A percentile compares a stretch with the other conserved stretches of the same genome.
Evolutionary conservation across 176 grass and related monocot genomes (phyloP).

Genomic region (Zoysia japonica): DNA sequence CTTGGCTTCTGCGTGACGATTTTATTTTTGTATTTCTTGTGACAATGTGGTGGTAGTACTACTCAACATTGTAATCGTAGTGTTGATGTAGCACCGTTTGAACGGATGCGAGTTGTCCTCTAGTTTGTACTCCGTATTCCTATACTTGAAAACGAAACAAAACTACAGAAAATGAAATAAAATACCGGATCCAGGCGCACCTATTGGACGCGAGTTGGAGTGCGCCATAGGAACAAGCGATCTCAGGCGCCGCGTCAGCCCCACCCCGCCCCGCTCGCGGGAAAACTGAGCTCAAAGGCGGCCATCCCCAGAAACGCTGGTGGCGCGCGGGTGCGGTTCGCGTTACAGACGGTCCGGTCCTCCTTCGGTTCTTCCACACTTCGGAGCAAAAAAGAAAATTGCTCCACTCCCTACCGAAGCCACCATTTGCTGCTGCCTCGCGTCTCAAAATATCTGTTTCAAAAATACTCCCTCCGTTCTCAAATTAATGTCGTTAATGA

Average conservation of each 20-base stretch:
- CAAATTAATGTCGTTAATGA: too few species aligned
- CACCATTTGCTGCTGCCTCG: too few species aligned
- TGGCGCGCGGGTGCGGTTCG: too few species aligned
- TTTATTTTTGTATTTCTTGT: not conserved
- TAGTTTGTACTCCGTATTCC: not conserved
- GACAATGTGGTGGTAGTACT: not conserved
- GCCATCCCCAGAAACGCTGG: not conserved
- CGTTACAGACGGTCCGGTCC: too few species aligned
- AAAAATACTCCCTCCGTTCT: too few species aligned
- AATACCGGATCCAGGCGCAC: not conserved
- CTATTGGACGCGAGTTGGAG: not conserved
- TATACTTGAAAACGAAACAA: not conserved
- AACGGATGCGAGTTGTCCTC: not conserved
- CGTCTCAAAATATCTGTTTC: too few species aligned
- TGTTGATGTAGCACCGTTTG: not conserved
- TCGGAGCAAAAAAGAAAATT: too few species aligned
- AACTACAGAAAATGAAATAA: not conserved
- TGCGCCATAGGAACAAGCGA: not conserved
- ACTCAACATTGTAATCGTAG: not conserved
- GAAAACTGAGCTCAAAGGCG: not conserved
- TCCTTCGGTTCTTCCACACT: too few species aligned
- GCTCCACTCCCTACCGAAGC: too few species aligned
- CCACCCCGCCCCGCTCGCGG: not conserved
- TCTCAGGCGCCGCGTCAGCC: constrained; percentile 2
- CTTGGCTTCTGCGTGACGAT: not conserved